phyloP scores from a whole-genome alignment of 768 basidiomycete genomes.

The Mycena filopes region DNA sequence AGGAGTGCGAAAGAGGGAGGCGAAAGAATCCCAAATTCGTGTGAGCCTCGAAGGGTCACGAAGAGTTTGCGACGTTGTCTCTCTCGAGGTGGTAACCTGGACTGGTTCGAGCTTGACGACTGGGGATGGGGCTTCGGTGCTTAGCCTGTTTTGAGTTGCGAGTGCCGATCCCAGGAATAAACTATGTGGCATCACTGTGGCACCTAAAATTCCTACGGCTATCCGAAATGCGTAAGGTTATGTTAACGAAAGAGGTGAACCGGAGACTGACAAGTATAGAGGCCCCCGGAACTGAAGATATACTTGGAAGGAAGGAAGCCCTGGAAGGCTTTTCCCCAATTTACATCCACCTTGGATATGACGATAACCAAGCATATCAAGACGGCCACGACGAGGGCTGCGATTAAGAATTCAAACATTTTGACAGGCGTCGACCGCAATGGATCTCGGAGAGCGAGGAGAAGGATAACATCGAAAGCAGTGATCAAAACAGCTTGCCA shows the following conservation, averaged over 20 bases:
- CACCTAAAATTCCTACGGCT: conserved; percentile 75
- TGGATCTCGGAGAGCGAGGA: conserved; percentile 80
- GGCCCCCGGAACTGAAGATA: conserved; percentile 62
- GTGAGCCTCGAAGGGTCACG: conserved; percentile 13
- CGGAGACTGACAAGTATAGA: conserved; percentile 69
- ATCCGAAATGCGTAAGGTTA: neutral
- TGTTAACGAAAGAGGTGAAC: neutral
- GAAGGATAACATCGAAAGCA: conserved; percentile 71
- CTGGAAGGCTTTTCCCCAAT: conserved; percentile 79
- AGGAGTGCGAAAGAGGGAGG: conserved; percentile 51
- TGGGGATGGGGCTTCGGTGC: conserved; percentile 40
- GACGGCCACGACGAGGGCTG: conserved; percentile 73
- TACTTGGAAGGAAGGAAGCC: conserved; percentile 82
- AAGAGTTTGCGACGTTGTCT: conserved; percentile 23
- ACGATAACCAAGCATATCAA: conserved; percentile 84
- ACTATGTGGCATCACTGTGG: conserved; percentile 94
- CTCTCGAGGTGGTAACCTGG: conserved; percentile 35
- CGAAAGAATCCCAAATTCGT: conserved; percentile 39
- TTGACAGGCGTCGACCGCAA: conserved; percentile 72
- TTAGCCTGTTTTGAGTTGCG: conserved; percentile 82
- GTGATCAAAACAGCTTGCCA: conserved; percentile 81
- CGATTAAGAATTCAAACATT: conserved; percentile 75
- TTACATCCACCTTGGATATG: conserved; percentile 73
- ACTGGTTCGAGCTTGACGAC: conserved; percentile 32
- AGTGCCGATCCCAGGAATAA: conserved; percentile 91